phyloP scores from a whole-genome alignment of 2,329 filamentous ascomycete species.

The Cytospora chrysosperma region DNA sequence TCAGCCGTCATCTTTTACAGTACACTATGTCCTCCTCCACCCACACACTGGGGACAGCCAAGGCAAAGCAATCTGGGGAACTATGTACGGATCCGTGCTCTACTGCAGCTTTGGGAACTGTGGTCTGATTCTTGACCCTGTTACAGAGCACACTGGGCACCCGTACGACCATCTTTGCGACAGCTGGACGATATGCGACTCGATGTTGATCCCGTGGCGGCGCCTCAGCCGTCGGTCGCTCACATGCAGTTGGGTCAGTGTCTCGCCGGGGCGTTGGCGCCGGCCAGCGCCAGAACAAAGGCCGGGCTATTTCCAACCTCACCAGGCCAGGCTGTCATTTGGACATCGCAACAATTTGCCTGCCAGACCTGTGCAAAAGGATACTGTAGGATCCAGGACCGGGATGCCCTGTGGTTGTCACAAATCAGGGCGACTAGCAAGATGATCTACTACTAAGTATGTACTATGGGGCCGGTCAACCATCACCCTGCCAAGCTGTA shows the following conservation, averaged over 20 bases:
- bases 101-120: background rate
- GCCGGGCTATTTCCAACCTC: background rate
- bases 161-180: constrained; percentile 14
- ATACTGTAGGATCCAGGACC: background rate
- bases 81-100: background rate
- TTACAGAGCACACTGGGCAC: background rate
- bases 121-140: constrained; percentile 5
- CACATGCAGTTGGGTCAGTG: constrained; percentile 18
- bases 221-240: constrained; percentile 30
- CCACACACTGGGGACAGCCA: background rate
- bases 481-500: background rate
- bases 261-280: constrained; percentile 4
- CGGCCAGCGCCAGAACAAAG: background rate
- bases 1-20: background rate
- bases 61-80: background rate
- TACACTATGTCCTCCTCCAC: background rate
- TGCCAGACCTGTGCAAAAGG: background rate
- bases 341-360: background rate
- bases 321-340: background rate
- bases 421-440: background rate
- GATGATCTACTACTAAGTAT: too few relatives aligned
- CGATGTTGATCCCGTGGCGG: constrained; percentile 32
- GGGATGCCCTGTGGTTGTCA: background rate
- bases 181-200: constrained; percentile 30
- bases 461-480: background rate